A percentile compares a stretch with the other conserved stretches of the same genome.
Evolutionary conservation across 768 basidiomycete species (phyloP).

Genomic region (Wakefieldia striispora): DNA sequence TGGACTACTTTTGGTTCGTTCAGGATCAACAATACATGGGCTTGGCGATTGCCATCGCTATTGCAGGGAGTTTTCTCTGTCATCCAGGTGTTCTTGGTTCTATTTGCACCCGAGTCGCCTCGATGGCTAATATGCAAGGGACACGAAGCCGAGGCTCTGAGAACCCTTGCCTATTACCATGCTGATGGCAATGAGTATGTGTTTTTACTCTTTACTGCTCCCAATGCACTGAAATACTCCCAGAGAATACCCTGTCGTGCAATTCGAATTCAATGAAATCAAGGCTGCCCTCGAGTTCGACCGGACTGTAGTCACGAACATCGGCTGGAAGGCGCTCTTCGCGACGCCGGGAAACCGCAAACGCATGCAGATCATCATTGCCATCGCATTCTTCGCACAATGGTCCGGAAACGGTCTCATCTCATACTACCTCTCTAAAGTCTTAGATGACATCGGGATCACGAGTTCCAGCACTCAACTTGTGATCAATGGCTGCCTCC

Average conservation of each 20-base stretch:
- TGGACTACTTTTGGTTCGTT: conserved; percentile 71
- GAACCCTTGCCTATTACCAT: conserved; percentile 78
- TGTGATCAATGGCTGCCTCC: conserved; percentile 60
- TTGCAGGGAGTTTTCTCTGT: conserved; percentile 71
- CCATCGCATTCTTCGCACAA: conserved; percentile 68
- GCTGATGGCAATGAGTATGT: conserved; percentile 66
- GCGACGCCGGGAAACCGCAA: conserved; percentile 64
- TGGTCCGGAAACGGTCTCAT: conserved; percentile 76
- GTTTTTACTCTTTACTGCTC: conserved; percentile 9
- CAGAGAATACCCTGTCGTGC: conserved; percentile 62
- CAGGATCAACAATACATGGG: conserved; percentile 63
- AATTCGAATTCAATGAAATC: conserved; percentile 80
- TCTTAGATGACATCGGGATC: conserved; percentile 68
- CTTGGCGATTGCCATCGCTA: conserved; percentile 80
- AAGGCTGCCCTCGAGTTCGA: conserved; percentile 74
- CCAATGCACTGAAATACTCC: background rate
- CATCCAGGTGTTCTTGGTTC: conserved; percentile 63
- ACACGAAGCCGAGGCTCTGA: conserved; percentile 61
- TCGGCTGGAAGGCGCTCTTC: conserved; percentile 70
- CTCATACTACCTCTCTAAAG: conserved; percentile 71
- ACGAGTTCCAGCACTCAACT: conserved; percentile 50
- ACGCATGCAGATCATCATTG: conserved; percentile 66
- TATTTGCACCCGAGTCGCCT: conserved; percentile 77
- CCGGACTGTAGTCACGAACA: conserved; percentile 50
- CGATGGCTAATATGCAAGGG: conserved; percentile 81